Conservation (phyloP, 148 eudicot genomes). For the Hydrangea macrophylla region DNA sequence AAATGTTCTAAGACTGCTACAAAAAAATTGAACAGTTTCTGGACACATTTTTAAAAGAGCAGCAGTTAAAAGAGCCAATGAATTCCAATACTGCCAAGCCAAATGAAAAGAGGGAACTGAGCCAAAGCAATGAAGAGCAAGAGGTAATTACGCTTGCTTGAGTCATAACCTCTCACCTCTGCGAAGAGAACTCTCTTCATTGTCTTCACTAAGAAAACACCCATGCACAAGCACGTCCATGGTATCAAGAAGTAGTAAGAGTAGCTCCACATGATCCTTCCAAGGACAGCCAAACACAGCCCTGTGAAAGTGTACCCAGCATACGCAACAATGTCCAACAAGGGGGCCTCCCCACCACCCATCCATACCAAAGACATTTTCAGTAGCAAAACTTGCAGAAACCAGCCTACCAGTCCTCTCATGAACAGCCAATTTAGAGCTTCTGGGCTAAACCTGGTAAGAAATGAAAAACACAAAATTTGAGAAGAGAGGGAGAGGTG, state of each 20-base stretch:
- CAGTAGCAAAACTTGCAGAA: constrained; percentile 42
- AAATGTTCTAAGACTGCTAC: too few relatives aligned
- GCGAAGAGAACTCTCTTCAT: constrained; percentile 78
- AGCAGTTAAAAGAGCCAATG: constrained; percentile 54
- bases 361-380: constrained; percentile 49
- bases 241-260: constrained; percentile 59
- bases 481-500: neutral
- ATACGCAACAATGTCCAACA: constrained; percentile 73
- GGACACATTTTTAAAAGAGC: neutral
- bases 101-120: constrained; percentile 71
- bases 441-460: constrained; percentile 8
- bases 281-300: constrained; percentile 53
- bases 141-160: constrained; percentile 64
- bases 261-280: constrained; percentile 43
- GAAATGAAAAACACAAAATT: neutral
- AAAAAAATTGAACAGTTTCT: too few relatives aligned
- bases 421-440: constrained; percentile 13
- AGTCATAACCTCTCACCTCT: constrained; percentile 67
- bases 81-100: constrained; percentile 69
- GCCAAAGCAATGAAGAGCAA: constrained; percentile 69
- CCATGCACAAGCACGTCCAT: constrained; percentile 79
- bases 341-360: constrained; percentile 69
- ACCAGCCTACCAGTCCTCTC: constrained; percentile 9
- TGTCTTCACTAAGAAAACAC: constrained; percentile 70
- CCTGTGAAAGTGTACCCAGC: constrained; percentile 77